Percentiles rank a stretch among this genome's conserved stretches.
Conservation (phyloP, 2,329 filamentous ascomycete species). For the Pseudopyricularia javanii region DNA sequence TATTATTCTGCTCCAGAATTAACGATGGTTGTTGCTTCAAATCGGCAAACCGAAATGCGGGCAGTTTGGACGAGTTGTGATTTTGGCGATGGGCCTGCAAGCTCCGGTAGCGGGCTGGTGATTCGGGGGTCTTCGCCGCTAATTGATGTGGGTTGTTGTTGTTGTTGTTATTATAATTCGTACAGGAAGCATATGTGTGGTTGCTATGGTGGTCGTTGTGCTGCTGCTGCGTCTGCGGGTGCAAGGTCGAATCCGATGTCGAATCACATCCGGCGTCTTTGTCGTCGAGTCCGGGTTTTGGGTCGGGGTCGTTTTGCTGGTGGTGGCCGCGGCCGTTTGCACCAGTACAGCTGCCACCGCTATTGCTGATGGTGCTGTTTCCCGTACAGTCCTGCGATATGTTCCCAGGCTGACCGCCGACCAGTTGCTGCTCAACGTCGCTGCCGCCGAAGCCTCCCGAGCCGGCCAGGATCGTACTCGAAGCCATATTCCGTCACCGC, state of each 20-base stretch:
- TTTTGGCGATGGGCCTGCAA: constrained; percentile 36
- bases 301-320: background rate
- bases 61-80: constrained; percentile 43
- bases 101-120: constrained; percentile 4
- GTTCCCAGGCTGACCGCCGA: background rate
- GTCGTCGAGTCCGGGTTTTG: background rate
- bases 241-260: background rate
- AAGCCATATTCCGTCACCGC: constrained; percentile 1
- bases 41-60: constrained; percentile 41
- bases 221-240: background rate
- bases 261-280: background rate
- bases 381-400: too few relatives aligned
- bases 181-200: too few relatives aligned
- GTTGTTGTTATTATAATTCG: background rate
- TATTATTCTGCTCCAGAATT: too few relatives aligned
- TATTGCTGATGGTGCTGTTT: too few relatives aligned
- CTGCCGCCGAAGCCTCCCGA: background rate
- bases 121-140: constrained; percentile 1
- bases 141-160: background rate
- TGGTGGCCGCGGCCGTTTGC: background rate
- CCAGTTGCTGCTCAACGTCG: background rate
- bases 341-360: background rate
- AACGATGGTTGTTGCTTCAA: constrained; percentile 14
- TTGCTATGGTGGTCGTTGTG: background rate
- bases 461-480: constrained; percentile 1